Percentiles rank a stretch among this genome's conserved stretches.
These are phyloP conservation scores for Senna siamea DNA, from an alignment of 306 rosid genomes.

Conservation along the genomic window DNA sequence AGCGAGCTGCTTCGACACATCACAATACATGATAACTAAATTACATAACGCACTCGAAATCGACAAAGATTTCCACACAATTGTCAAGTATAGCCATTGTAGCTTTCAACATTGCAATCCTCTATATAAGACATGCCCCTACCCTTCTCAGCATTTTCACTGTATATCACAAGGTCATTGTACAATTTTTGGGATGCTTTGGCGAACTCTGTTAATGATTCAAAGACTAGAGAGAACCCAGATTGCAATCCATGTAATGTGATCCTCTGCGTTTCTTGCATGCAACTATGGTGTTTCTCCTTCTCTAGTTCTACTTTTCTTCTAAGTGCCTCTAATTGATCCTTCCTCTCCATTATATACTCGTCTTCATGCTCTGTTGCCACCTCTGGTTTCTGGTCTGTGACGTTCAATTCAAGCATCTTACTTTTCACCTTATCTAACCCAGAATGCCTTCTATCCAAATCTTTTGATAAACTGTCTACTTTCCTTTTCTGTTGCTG, in stretches of 20 bases:
- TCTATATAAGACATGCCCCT: slow-evolving; percentile 58
- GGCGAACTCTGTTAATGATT: slow-evolving; percentile 74
- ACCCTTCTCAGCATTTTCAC: slow-evolving; percentile 58
- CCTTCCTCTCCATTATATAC: slow-evolving; percentile 60
- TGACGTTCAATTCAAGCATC: slow-evolving; percentile 60
- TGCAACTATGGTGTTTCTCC: slow-evolving; percentile 72
- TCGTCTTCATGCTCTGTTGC: slow-evolving; percentile 50
- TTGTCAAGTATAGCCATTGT: slow-evolving; percentile 37
- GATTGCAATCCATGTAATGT: slow-evolving; percentile 75
- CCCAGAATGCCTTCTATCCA: slow-evolving; percentile 56
- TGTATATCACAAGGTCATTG: slow-evolving; percentile 59
- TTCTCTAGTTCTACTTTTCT: slow-evolving; percentile 73
- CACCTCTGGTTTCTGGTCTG: slow-evolving; percentile 49
- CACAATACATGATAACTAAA: slow-evolving; percentile 38
- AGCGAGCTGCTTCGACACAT: slow-evolving; percentile 86
- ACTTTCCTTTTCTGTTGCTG: slow-evolving; percentile 88
- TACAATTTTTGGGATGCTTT: slow-evolving; percentile 79
- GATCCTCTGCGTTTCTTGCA: slow-evolving; percentile 78
- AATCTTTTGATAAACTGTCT: slow-evolving; percentile 66
- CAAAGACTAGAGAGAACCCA: slow-evolving; percentile 83
- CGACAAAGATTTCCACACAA: slow-evolving; percentile 26
- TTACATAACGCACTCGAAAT: slow-evolving; percentile 53
- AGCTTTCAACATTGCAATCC: slow-evolving; percentile 47
- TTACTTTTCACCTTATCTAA: slow-evolving; percentile 59
- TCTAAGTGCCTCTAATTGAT: slow-evolving; percentile 63